phyloP scores from a whole-genome alignment of 768 basidiomycete species.

The Hygrocybe punicea region DNA sequence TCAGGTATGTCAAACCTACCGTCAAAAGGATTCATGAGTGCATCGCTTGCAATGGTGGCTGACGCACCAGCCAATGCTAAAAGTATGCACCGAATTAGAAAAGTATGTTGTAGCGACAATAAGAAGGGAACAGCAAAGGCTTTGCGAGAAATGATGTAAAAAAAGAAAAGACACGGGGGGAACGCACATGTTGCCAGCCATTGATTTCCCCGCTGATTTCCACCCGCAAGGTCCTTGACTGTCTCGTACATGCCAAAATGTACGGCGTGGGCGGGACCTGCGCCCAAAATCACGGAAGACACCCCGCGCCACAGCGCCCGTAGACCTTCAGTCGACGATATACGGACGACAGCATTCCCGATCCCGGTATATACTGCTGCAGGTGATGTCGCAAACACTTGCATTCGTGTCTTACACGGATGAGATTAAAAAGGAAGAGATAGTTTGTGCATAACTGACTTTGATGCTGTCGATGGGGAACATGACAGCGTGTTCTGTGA shows the following conservation, averaged over 20 bases:
- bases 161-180: background rate
- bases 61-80: constrained; percentile 88
- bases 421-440: constrained; percentile 6
- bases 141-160: background rate
- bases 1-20: constrained; percentile 51
- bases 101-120: constrained; percentile 1
- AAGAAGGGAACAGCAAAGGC: constrained; percentile 1
- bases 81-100: background rate
- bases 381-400: constrained; percentile 86
- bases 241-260: constrained; percentile 97
- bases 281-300: constrained; percentile 91
- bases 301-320: constrained; percentile 94
- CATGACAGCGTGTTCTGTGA: constrained; percentile 98
- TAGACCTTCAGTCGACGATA: constrained; percentile 91
- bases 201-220: constrained; percentile 76
- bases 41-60: constrained; percentile 93
- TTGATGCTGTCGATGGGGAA: constrained; percentile 98
- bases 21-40: constrained; percentile 99
- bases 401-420: constrained; percentile 87
- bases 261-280: constrained; percentile 96
- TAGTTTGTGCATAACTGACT: constrained; percentile 44
- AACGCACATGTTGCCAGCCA: constrained; percentile 84
- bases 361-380: constrained; percentile 85
- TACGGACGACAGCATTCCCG: constrained; percentile 85
- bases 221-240: constrained; percentile 89